A percentile compares a stretch with the other conserved stretches of the same genome.
Conservation (phyloP, 768 basidiomycete species). For the Hygrophorus pudorinus region DNA sequence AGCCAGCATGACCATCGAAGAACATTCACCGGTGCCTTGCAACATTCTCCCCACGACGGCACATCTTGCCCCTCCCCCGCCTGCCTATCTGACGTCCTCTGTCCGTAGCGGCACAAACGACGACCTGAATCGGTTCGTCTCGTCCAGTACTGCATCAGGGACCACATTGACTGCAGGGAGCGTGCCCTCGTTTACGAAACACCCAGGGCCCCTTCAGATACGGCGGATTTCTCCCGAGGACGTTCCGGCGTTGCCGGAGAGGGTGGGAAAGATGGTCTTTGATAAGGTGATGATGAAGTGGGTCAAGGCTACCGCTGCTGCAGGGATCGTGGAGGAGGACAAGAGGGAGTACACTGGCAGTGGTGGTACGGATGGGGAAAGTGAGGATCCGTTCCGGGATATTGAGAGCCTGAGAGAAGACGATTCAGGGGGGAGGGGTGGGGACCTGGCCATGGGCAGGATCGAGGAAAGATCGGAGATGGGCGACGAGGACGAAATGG, state of each 20-base stretch:
- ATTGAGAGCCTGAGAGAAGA: conserved; percentile 72
- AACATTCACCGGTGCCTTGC: conserved; percentile 11
- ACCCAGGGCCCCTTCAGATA: conserved; percentile 68
- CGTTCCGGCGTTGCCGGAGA: conserved; percentile 62
- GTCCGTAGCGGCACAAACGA: conserved; percentile 45
- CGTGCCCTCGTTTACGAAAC: conserved; percentile 78
- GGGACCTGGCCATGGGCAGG: conserved; percentile 3
- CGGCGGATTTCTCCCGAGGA: conserved; percentile 76
- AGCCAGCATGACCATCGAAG: conserved; percentile 35
- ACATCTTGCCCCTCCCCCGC: conserved; percentile 15
- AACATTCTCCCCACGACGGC: conserved; percentile 13
- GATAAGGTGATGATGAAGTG: conserved; percentile 79
- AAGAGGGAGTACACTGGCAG: conserved; percentile 18
- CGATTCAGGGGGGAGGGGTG: conserved; percentile 37
- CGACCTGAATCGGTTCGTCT: conserved; percentile 84
- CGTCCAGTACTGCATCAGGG: conserved; percentile 75
- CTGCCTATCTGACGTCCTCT: conserved; percentile 41
- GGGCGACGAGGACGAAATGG: no score
- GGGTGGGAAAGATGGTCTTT: conserved; percentile 81
- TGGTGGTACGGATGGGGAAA: conserved; percentile 33
- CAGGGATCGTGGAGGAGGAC: conserved; percentile 17
- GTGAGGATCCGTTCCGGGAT: conserved; percentile 87
- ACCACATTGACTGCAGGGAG: conserved; percentile 65
- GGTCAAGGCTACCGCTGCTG: conserved; percentile 50
- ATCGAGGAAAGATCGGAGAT: conserved; percentile 11